Base-by-base conservation (phyloP, 768 basidiomycete genomes). In the Chalciporus pseudorubinellus region DNA sequence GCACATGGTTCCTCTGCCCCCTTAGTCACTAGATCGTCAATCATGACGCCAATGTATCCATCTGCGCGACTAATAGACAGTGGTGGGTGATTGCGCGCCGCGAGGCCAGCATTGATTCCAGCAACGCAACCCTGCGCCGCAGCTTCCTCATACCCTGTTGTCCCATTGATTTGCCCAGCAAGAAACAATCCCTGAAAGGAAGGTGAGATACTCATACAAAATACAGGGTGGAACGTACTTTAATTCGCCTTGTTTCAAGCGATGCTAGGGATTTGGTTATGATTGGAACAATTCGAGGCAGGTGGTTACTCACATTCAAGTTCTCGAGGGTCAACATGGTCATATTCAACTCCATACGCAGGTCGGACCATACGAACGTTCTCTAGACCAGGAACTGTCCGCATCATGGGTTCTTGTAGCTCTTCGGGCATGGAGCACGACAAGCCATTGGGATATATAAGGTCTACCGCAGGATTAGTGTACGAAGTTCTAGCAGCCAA, bases 91-190 rank as follows among this genome's bases (percentile, higher is more conserved):
- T 71, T 63, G 3, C 74, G 72, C 8, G 89, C 84, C 0, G 82
- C 72, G 3, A 92, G 75, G 0, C 90, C 93, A 0, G 93, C 93
- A 50, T 95, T 95, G 45, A 90, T 84, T 2, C 93, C 92, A 1
- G 92, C 93, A 0, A 95, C 70, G n/a, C 82, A 73, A 9, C 93
- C 93, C 65, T 95, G 93, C 4, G 89, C 91, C 2, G 90, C 93
- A 1, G 93, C 93, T 71, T 95, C 93, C 65, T 95, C 93, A 64
- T 95, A 95, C 5, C 93, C 93, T 2, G 93, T 95, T 1, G 93
- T 95, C 11, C 88, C 87, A 58, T 94, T 95, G 60, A 95, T 95
- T 67, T 95, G 92, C 4, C 92, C 92, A 1, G 91, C 90, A 19
- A 95, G 80, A 69, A 88, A 95, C 3, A 95, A 77, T 1, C 92